phyloP scores from a whole-genome alignment of 2,329 filamentous ascomycete species.

The Cryphonectria naterciae region DNA sequence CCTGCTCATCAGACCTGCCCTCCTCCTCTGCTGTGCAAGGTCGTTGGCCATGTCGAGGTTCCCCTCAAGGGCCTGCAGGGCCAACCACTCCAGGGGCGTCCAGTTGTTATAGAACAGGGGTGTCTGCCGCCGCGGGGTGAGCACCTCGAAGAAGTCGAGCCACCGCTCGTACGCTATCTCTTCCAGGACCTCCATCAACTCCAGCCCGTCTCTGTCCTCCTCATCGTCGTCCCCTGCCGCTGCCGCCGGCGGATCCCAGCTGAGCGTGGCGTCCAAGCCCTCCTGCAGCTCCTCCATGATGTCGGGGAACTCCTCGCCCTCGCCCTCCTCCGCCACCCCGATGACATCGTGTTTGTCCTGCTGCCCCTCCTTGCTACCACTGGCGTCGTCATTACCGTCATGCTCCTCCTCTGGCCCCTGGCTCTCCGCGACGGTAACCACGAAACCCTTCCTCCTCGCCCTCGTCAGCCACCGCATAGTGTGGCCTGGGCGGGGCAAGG shows the following conservation, averaged over 20 bases:
- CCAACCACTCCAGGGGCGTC: constrained; percentile 37
- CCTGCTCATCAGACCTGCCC: neutral
- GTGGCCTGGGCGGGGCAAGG: neutral
- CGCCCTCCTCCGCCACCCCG: neutral
- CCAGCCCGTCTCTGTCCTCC: constrained; percentile 8
- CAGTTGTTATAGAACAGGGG: constrained; percentile 16
- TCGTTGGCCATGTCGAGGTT: constrained; percentile 37
- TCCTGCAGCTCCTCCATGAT: constrained; percentile 37
- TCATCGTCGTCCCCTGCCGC: neutral
- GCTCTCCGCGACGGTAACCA: neutral
- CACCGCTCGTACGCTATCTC: constrained; percentile 39
- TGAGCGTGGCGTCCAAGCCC: constrained; percentile 25
- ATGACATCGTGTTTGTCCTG: neutral
- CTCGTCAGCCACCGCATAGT: constrained; percentile 29
- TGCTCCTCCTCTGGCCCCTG: neutral
- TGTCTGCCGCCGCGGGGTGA: constrained; percentile 29
- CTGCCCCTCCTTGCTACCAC: neutral
- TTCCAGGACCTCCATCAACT: constrained; percentile 30
- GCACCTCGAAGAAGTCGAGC: constrained; percentile 42
- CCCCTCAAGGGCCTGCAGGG: constrained; percentile 40
- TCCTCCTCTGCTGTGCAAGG: neutral
- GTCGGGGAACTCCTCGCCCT: constrained; percentile 32
- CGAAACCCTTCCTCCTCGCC: constrained; percentile 26
- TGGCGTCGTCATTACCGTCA: neutral
- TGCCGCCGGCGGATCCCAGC: too few species aligned